Conservation (phyloP, 495 filamentous ascomycete genomes). For the Cetradonia linearis region DNA sequence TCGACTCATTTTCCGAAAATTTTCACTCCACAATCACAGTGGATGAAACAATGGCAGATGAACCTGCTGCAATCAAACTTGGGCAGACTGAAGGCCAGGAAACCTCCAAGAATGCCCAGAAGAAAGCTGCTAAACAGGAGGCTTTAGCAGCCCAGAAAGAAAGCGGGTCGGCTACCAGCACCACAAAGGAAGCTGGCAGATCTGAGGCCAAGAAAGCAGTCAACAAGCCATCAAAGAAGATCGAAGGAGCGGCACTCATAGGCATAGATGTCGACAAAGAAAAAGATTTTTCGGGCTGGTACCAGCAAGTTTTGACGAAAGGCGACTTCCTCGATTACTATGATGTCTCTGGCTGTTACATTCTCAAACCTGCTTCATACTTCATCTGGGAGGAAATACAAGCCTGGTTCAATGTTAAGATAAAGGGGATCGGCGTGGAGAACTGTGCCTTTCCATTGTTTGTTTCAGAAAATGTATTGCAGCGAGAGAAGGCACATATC, state of each 20-base stretch:
- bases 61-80: conserved; percentile 19
- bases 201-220: conserved; percentile 35
- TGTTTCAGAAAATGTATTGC: conserved; percentile 76
- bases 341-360: conserved; percentile 91
- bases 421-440: conserved; percentile 82
- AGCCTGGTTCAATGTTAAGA: conserved; percentile 74
- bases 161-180: conserved; percentile 53
- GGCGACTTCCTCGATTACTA: conserved; percentile 91
- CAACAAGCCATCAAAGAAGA: conserved; percentile 39
- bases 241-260: conserved; percentile 52
- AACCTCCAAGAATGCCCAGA: conserved; percentile 58
- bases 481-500: conserved; percentile 92
- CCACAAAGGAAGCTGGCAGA: conserved; percentile 33
- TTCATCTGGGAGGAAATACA: conserved; percentile 89
- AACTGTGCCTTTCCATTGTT: conserved; percentile 96
- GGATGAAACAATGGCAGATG: conserved; percentile 17
- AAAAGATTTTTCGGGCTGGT: conserved; percentile 87
- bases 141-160: conserved; percentile 58
- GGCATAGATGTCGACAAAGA: conserved; percentile 73
- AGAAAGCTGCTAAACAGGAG: conserved; percentile 59
- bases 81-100: conserved; percentile 27
- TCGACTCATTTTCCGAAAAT: background rate
- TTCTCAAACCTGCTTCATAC: conserved; percentile 76
- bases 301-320: conserved; percentile 91
- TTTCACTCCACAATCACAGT: background rate